Percentiles rank a stretch among this genome's conserved stretches.
These are phyloP conservation scores for Tricholoma saponaceum DNA, from an alignment of 768 basidiomycete genomes.

Conservation along the genomic window DNA sequence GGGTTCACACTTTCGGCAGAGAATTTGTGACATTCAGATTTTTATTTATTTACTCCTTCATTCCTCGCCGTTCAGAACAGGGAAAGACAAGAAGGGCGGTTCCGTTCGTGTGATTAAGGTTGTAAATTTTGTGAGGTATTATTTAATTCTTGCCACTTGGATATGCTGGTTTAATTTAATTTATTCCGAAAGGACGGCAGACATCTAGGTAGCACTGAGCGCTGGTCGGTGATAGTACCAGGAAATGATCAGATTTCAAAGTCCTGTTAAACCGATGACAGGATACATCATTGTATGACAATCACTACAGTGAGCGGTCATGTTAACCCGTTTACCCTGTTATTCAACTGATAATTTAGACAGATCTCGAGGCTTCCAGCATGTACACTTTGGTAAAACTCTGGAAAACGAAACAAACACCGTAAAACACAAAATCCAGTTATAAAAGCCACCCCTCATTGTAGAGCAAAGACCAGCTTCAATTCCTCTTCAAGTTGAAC, in stretches of 20 bases:
- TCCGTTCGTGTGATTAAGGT: neutral
- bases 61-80: neutral
- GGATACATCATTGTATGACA: neutral
- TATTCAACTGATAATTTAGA: neutral
- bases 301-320: neutral
- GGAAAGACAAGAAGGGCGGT: neutral
- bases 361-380: neutral
- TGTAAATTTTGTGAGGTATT: neutral
- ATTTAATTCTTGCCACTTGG: too few relatives aligned
- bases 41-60: neutral
- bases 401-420: neutral
- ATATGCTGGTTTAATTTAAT: neutral
- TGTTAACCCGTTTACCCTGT: neutral
- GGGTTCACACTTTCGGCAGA: neutral
- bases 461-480: neutral
- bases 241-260: neutral
- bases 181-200: neutral
- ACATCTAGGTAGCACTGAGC: neutral
- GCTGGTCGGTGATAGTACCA: neutral
- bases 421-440: neutral
- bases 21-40: neutral
- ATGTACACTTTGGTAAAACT: neutral
- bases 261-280: neutral
- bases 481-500: slow-evolving; percentile 1
- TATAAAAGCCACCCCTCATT: neutral